A percentile compares a stretch with the other conserved stretches of the same genome.
Evolutionary conservation across 768 basidiomycete species (phyloP).

Genomic region (Punctularia strigosozonata): DNA sequence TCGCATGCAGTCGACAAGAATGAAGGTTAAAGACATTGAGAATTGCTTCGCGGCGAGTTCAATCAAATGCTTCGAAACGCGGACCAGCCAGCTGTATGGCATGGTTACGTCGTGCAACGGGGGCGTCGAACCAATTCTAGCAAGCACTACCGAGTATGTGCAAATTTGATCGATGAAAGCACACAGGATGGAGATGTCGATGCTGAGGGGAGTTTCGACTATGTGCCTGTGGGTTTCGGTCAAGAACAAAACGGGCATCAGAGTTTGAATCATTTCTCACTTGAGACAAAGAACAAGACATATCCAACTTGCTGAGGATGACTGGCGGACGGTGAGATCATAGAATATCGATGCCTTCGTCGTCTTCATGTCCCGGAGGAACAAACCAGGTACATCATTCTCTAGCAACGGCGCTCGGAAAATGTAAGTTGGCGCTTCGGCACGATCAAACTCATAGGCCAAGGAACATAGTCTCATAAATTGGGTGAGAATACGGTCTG

Average conservation of each 20-base stretch:
- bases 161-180: conserved; percentile 39
- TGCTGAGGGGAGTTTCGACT: conserved; percentile 20
- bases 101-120: conserved; percentile 35
- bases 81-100: conserved; percentile 40
- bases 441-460: too few species aligned
- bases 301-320: conserved; percentile 2
- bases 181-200: conserved; percentile 39
- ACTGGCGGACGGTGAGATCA: conserved; percentile 1
- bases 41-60: background rate
- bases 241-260: too few species aligned
- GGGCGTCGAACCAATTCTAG: conserved; percentile 11
- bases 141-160: conserved; percentile 25
- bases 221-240: too few species aligned
- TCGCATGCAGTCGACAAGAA: conserved; percentile 6
- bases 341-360: too few species aligned
- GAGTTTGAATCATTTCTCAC: too few species aligned
- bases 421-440: too few species aligned
- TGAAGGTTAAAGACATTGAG: background rate
- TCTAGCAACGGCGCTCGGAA: too few species aligned
- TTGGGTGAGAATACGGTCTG: too few species aligned
- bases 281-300: too few species aligned
- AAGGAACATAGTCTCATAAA: too few species aligned
- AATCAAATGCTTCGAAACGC: conserved; percentile 7
- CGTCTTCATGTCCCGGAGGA: too few species aligned
- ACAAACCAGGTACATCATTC: too few species aligned